Base-by-base conservation (phyloP, 177 flowering plant genomes). In the Telopea speciosissima region DNA sequence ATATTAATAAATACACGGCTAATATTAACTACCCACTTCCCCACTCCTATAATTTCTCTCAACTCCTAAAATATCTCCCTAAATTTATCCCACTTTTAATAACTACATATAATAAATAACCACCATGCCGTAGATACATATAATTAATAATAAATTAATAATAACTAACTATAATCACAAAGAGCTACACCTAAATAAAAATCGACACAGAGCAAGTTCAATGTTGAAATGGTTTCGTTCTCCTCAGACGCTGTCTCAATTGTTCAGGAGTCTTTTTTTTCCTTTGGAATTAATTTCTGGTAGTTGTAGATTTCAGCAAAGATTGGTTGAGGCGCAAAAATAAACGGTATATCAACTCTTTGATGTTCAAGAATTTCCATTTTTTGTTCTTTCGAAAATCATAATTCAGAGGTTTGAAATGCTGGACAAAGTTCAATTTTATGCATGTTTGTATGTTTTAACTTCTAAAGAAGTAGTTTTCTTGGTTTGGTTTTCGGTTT, bases 341-440 rank as follows among this genome's bases (percentile, higher is more conserved):
- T 28, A 9, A 25, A 40, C 0, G 8, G 11, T 19, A 61, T 24
- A 28, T 61, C 16, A 5, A 42, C 9, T 59, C 24, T 28, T 69
- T 64, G 65, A 65, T 65, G 69, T n/a, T n/a, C n/a, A n/a, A n/a
- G n/a, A n/a, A n/a, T n/a, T n/a, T n/a, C n/a, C n/a, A n/a, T n/a
- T n/a, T n/a, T 19, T 44, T 19, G 14, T 56, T 21, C 22, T 70
- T 19, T 63, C 1, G 44, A 63, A 42, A 63, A 42, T 58, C 22
- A 10, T 28, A 59, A 56, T 49, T 65, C 16, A 17, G 67, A 77
- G 73, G 72, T 73, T 73, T 66, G 79, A 70, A 21, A 70, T 62
- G 21, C 54, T 31, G 23, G 25, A 19, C 31, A 62, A 60, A 67
- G 8, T 24, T 77, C 25, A 61, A 52, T 69, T 71, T 52, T 70